These are phyloP conservation scores for Anethum foeniculum DNA, from an alignment of 140 eudicot genomes.

Conservation along the genomic window DNA sequence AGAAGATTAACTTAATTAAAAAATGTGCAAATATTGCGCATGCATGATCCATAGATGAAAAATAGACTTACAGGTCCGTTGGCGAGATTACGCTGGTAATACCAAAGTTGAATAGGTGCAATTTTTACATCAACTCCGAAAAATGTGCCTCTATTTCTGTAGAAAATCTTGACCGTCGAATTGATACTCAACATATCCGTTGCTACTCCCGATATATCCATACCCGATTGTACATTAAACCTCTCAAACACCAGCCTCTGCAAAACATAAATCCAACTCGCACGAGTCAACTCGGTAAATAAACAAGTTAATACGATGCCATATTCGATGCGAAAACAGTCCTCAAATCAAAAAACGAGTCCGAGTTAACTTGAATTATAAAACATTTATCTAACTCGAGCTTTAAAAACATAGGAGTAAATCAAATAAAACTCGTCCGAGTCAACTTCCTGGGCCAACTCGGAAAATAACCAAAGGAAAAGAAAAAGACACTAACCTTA, in stretches of 20 bases:
- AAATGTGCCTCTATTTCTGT: slow-evolving; percentile 65
- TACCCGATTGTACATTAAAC: slow-evolving; percentile 77
- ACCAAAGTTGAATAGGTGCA: slow-evolving; percentile 62
- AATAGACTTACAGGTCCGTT: slow-evolving; percentile 54
- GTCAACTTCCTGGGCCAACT: neutral
- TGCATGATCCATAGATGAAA: neutral
- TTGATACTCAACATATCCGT: slow-evolving; percentile 88
- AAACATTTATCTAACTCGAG: too few relatives aligned
- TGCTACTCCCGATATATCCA: slow-evolving; percentile 77
- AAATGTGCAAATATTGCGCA: too few relatives aligned
- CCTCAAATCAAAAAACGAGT: too few relatives aligned
- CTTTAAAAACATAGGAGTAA: too few relatives aligned
- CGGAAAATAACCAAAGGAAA: neutral
- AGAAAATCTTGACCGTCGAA: slow-evolving; percentile 67
- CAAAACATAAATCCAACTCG: neutral
- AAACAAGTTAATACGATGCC: too few relatives aligned
- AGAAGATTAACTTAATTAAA: too few relatives aligned
- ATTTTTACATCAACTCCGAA: slow-evolving; percentile 83
- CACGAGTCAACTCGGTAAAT: neutral
- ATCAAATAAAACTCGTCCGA: too few relatives aligned
- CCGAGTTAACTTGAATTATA: too few relatives aligned
- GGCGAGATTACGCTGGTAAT: slow-evolving; percentile 67
- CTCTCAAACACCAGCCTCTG: slow-evolving; percentile 72
- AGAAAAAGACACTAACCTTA: slow-evolving; percentile 33
- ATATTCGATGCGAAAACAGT: too few relatives aligned